Evolutionary conservation across 192 early-diverging fungal species (phyloP), one percentile per base, ranked within the genome.

Genomic region (Linderina pennispora): DNA sequence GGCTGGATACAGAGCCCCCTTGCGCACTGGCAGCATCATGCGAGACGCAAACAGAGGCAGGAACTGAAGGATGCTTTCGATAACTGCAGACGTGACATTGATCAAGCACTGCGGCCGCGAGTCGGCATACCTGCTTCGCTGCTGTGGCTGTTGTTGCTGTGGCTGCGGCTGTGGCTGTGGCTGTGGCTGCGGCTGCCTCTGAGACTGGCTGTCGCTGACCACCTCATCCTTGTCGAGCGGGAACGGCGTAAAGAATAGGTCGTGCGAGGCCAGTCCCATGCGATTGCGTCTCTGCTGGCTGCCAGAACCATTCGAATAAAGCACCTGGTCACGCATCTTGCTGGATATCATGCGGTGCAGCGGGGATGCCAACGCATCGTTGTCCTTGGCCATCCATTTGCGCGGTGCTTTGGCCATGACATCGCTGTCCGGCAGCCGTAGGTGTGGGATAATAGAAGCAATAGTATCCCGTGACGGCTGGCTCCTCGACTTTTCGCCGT

Each of bases 11-110:
- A 77, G 55, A 19, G 54, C 32, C 19, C 75, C 75, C 32, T 68
- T 67, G 25, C 75, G 60, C 23, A 77, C 70, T 2, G 75, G 75
- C 32, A 77, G 62, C 61, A 72, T 58, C 75, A 77, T 77, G 9
- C 65, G 64, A 24, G 75, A 59, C 9, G 62, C 69, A 45, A 57
- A 77, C 14, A 73, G 36, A 0, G 75, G 65, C 9, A 71, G 58
- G 23, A 62, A 72, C 8, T 35, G 46, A 48, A 47, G 50, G 4
- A 72, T 48, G 3, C 64, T 48, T 20, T 76, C 59, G 8, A 74
- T 43, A 8, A 54, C 54, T 3, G 63, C 63, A 0, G 58, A 54
- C 23, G 70, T 62, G 3, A 58, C 59, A 9, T 51, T 66, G 40
- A 74, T 66, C 38, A 48, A 58, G 25, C 70, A 62, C 36, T 74